Evolutionary conservation across 345 rosid genomes (phyloP).

Genomic region (Linum lewisii): DNA sequence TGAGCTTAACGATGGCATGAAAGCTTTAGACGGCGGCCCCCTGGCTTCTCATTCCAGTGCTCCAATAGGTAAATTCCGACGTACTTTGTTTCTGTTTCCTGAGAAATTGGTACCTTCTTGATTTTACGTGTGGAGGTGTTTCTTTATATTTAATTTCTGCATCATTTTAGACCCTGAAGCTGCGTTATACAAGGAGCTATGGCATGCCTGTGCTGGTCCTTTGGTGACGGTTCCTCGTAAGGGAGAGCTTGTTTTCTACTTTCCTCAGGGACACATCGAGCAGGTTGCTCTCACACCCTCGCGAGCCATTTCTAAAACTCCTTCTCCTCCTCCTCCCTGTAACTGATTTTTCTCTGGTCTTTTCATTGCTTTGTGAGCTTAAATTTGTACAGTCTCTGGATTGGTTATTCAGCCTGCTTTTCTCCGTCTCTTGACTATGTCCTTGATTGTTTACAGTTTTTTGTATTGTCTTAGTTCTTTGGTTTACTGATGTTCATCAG

Average conservation of each 20-base stretch:
- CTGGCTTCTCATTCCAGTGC: conserved; percentile 9
- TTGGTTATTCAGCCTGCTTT: too few species aligned
- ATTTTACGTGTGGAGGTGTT: not conserved
- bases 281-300: conserved; percentile 36
- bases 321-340: not conserved
- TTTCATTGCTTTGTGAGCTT: too few species aligned
- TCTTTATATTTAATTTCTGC: conserved; percentile 1
- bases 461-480: not conserved
- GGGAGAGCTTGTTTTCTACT: conserved; percentile 70
- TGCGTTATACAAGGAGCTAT: conserved; percentile 68
- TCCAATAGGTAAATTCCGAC: conserved; percentile 13
- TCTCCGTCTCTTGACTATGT: not conserved
- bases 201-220: conserved; percentile 98
- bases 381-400: too few species aligned
- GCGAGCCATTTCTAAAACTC: not conserved
- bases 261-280: conserved; percentile 92
- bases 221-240: conserved; percentile 66
- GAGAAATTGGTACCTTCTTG: not conserved
- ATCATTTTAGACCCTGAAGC: conserved; percentile 39
- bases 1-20: conserved; percentile 12
- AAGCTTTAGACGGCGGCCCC: conserved; percentile 12
- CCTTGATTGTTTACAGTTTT: too few species aligned
- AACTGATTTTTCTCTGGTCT: too few species aligned
- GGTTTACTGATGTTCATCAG: not conserved
- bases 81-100: not conserved